Evolutionary conservation across 176 grass and related monocot genomes (phyloP).

Genomic region (Lolium multiflorum): DNA sequence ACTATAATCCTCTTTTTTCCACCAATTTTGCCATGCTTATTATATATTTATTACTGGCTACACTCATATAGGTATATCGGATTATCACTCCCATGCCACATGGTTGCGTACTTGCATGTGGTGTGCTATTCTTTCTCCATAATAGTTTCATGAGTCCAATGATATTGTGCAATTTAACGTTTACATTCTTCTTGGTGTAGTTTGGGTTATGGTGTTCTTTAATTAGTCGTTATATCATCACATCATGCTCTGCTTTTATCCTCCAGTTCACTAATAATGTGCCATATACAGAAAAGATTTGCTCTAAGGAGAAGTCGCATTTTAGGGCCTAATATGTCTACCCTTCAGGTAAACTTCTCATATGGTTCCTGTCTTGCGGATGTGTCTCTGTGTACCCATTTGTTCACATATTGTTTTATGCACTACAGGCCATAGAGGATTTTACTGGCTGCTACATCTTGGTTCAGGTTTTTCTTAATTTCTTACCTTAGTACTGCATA

Average conservation of each 20-base stretch:
- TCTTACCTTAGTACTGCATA: slow-evolving; percentile 14
- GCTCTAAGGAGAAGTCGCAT: slow-evolving; percentile 87
- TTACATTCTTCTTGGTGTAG: not conserved
- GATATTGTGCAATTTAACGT: not conserved
- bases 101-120: not conserved
- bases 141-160: slow-evolving; percentile 18
- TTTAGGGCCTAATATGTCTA: slow-evolving; percentile 91
- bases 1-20: not conserved
- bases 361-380: not conserved
- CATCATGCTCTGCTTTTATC: not conserved
- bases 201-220: not conserved
- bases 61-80: not conserved
- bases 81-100: not conserved
- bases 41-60: not conserved
- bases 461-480: slow-evolving; percentile 71
- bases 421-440: slow-evolving; percentile 77
- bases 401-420: slow-evolving; percentile 31
- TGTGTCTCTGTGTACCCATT: not conserved
- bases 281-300: slow-evolving; percentile 76
- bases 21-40: not conserved
- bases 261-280: slow-evolving; percentile 27
- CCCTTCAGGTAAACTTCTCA: slow-evolving; percentile 70
- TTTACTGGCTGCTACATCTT: slow-evolving; percentile 93
- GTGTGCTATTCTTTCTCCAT: not conserved
- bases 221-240: not conserved